Conservation (phyloP, 768 basidiomycete genomes). For the Sporobolomyces pararoseus region DNA sequence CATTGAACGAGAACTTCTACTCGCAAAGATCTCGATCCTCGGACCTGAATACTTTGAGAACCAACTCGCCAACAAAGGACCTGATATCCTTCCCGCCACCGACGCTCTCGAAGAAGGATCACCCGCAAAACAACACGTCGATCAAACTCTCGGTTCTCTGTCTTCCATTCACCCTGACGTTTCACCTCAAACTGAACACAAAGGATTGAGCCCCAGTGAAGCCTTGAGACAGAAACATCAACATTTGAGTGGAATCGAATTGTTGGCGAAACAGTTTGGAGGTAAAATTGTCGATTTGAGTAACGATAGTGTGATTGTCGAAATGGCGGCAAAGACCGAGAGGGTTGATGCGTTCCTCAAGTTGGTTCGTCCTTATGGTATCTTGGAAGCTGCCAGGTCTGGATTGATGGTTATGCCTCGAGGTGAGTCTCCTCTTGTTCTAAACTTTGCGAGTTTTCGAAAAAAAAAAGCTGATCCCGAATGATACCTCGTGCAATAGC, state of each 20-base stretch:
- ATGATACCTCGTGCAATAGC: constrained; percentile 52
- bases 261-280: constrained; percentile 80
- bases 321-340: constrained; percentile 85
- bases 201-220: constrained; percentile 64
- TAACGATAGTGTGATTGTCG: constrained; percentile 90
- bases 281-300: constrained; percentile 91
- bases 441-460: background rate
- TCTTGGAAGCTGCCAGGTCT: constrained; percentile 89
- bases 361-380: constrained; percentile 86
- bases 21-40: constrained; percentile 94
- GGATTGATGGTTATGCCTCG: constrained; percentile 98
- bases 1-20: constrained; percentile 87
- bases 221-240: constrained; percentile 84
- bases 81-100: constrained; percentile 45
- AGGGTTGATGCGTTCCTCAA: constrained; percentile 89
- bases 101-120: constrained; percentile 39
- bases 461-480: constrained; percentile 2
- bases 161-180: constrained; percentile 51
- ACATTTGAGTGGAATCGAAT: constrained; percentile 79
- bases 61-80: constrained; percentile 73
- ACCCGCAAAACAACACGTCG: constrained; percentile 44
- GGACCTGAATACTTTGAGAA: constrained; percentile 95
- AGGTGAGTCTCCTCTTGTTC: constrained; percentile 7
- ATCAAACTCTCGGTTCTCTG: constrained; percentile 41
- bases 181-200: constrained; percentile 43